Conservation (phyloP, 805 yeast genomes). For the Candida glaebosa region DNA sequence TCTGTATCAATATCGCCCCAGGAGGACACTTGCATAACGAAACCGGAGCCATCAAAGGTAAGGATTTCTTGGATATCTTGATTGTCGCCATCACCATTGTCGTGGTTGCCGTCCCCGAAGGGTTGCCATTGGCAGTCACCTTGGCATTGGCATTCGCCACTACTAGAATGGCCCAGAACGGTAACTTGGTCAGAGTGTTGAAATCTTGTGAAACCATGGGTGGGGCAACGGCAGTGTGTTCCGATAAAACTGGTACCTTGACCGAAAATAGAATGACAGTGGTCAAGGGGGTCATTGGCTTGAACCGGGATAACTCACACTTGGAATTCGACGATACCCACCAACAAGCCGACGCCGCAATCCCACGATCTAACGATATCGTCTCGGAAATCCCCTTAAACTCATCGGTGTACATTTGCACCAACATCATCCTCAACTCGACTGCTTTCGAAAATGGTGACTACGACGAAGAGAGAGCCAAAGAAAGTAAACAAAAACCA, state of each 20-base stretch:
- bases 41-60: constrained; percentile 73
- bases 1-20: constrained; percentile 57
- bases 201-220: constrained; percentile 99
- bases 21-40: constrained; percentile 43
- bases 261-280: constrained; percentile 94
- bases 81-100: constrained; percentile 90
- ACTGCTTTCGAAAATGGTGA: constrained; percentile 82
- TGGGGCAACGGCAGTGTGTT: constrained; percentile 93
- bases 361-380: constrained; percentile 21
- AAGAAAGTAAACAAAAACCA: constrained; percentile 25
- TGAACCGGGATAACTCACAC: constrained; percentile 15
- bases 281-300: constrained; percentile 71
- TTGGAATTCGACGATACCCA: constrained; percentile 50
- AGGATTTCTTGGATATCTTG: constrained; percentile 75
- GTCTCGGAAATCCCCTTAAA: constrained; percentile 17
- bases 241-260: constrained; percentile 96
- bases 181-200: constrained; percentile 90
- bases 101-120: constrained; percentile 99
- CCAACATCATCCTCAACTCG: constrained; percentile 74
- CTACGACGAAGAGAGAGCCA: constrained; percentile 30
- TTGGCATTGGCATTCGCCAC: constrained; percentile 97
- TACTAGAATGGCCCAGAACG: constrained; percentile 95
- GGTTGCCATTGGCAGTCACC: constrained; percentile 95
- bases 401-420: constrained; percentile 26
- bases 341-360: constrained; percentile 10